Percentiles rank a stretch among this genome's conserved stretches.
These are phyloP conservation scores for Lodderomyces theae DNA, from an alignment of 1,139 yeast genomes.

Conservation along the genomic window DNA sequence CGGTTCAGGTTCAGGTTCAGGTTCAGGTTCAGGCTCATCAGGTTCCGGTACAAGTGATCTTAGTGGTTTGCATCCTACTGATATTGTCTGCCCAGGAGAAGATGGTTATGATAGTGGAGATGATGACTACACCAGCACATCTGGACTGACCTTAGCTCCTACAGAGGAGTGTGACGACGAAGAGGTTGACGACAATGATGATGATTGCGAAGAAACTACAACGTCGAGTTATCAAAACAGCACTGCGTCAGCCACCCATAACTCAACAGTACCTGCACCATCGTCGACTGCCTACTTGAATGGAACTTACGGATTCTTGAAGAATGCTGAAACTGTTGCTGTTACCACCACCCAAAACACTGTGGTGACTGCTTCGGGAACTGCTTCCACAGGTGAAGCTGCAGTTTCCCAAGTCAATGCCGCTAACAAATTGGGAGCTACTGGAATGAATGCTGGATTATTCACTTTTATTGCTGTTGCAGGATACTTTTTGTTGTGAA, in stretches of 20 bases:
- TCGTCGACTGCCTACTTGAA: background rate
- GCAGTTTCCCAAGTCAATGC: constrained; percentile 14
- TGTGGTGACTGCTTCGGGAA: background rate
- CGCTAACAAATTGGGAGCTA: constrained; percentile 7
- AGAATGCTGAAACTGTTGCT: constrained; percentile 3
- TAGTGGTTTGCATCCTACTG: constrained; percentile 11
- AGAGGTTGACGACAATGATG: constrained; percentile 17
- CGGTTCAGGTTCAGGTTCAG: constrained; percentile 2
- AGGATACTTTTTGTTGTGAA: constrained; percentile 2
- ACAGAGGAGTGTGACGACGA: constrained; percentile 4
- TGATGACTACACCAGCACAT: constrained; percentile 6
- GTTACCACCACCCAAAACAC: constrained; percentile 3
- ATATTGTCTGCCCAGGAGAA: constrained; percentile 14
- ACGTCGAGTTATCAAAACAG: background rate
- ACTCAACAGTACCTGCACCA: constrained; percentile 1
- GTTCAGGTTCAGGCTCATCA: constrained; percentile 8
- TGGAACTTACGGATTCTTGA: constrained; percentile 1
- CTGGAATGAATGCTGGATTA: constrained; percentile 1
- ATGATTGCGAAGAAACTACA: constrained; percentile 10
- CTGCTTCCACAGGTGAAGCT: constrained; percentile 6
- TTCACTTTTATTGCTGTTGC: constrained; percentile 7
- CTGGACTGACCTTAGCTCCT: background rate
- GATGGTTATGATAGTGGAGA: constrained; percentile 15
- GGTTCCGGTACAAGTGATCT: constrained; percentile 9
- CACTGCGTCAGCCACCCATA: background rate